Conservation (phyloP, 306 rosid genomes). For the Medicago truncatula region MtrunA17r5.0-ANR NC_053046.1:44196001-44196500, state of each 20-base stretch:
- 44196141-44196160: slow-evolving; percentile 95
- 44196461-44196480: no score
- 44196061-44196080: slow-evolving; percentile 73
- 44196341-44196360: no score
- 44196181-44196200: slow-evolving; percentile 87
- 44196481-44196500: no score
- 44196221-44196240: slow-evolving; percentile 70
- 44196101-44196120: slow-evolving; percentile 63
- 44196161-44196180: slow-evolving; percentile 75
- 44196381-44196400: no score
- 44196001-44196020: slow-evolving; percentile 77
- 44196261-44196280: slow-evolving; percentile 91
- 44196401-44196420: no score
- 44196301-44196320: slow-evolving; percentile 62
- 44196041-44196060: slow-evolving; percentile 79
- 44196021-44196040: slow-evolving; percentile 60
- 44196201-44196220: slow-evolving; percentile 73
- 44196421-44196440: no score
- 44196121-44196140: slow-evolving; percentile 71
- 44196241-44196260: slow-evolving; percentile 81
- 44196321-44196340: no score
- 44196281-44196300: slow-evolving; percentile 54
- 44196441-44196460: no score
- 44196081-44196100: slow-evolving; percentile 70
- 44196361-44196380: no score